These are phyloP conservation scores for Clavispora fructus DNA, from an alignment of 805 yeast species.

Conservation along the genomic window DNA sequence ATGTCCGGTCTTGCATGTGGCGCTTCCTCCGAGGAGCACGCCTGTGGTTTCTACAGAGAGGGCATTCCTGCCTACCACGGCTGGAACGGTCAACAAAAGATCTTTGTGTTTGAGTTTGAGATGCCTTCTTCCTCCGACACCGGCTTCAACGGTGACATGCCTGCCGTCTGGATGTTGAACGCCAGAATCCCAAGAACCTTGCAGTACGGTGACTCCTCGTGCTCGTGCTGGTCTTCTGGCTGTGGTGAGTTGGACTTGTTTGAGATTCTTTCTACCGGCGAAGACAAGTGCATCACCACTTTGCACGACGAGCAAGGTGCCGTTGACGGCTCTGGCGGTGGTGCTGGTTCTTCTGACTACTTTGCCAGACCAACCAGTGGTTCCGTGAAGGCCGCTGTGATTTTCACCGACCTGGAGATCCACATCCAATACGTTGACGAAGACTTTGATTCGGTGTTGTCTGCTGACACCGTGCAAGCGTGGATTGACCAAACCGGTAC, in stretches of 20 bases:
- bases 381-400: conserved; percentile 84
- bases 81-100: conserved; percentile 76
- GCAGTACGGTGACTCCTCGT: conserved; percentile 79
- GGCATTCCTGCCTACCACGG: conserved; percentile 94
- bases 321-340: conserved; percentile 51
- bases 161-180: conserved; percentile 94
- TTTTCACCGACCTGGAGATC: conserved; percentile 57
- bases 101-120: conserved; percentile 86
- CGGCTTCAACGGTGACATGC: conserved; percentile 78
- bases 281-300: conserved; percentile 69
- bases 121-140: conserved; percentile 69
- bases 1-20: conserved; percentile 66
- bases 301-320: conserved; percentile 81
- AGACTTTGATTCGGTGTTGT: conserved; percentile 43
- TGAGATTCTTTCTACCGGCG: conserved; percentile 78
- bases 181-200: conserved; percentile 95
- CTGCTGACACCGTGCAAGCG: conserved; percentile 43
- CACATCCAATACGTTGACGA: conserved; percentile 59
- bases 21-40: conserved; percentile 28
- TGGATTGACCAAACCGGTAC: conserved; percentile 58
- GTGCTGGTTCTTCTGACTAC: conserved; percentile 87
- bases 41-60: conserved; percentile 82
- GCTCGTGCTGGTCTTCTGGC: conserved; percentile 96
- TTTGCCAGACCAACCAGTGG: conserved; percentile 76
- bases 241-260: conserved; percentile 97